phyloP scores from a whole-genome alignment of 345 rosid species.

The Eucalyptus cladocalyx region DNA sequence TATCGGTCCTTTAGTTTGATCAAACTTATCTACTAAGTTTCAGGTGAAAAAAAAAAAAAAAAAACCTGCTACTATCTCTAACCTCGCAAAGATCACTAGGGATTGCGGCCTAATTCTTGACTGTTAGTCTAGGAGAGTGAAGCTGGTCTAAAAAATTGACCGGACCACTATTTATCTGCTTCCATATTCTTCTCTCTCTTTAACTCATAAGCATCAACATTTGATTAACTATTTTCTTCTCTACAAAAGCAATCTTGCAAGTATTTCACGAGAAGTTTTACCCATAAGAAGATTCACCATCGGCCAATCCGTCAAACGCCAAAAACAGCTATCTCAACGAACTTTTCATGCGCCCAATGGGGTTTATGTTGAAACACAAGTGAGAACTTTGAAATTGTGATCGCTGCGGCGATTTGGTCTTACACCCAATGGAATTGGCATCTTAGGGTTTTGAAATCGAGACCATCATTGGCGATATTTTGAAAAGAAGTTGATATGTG shows the following conservation, averaged over 20 bases:
- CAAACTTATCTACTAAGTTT: neutral
- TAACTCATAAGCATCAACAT: neutral
- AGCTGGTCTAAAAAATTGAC: too few relatives aligned
- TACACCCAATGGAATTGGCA: neutral
- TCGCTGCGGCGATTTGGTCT: neutral
- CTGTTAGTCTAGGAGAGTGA: neutral
- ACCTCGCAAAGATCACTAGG: neutral
- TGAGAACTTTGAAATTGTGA: neutral
- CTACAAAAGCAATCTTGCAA: neutral
- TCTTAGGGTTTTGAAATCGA: neutral
- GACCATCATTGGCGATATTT: neutral
- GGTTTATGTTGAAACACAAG: neutral
- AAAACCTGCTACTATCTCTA: neutral
- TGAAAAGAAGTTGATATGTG: neutral
- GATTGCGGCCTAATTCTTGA: neutral
- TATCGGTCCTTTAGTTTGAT: neutral
- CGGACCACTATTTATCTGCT: neutral
- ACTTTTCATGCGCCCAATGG: neutral
- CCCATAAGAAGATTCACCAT: neutral
- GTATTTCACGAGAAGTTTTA: neutral
- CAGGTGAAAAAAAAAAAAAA: neutral
- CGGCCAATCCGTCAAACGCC: neutral
- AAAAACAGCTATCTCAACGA: neutral
- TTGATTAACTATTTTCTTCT: neutral
- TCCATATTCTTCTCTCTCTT: neutral